Base-by-base conservation (phyloP, 176 grass and related monocot species). In the Pontederia paniculata region DNA sequence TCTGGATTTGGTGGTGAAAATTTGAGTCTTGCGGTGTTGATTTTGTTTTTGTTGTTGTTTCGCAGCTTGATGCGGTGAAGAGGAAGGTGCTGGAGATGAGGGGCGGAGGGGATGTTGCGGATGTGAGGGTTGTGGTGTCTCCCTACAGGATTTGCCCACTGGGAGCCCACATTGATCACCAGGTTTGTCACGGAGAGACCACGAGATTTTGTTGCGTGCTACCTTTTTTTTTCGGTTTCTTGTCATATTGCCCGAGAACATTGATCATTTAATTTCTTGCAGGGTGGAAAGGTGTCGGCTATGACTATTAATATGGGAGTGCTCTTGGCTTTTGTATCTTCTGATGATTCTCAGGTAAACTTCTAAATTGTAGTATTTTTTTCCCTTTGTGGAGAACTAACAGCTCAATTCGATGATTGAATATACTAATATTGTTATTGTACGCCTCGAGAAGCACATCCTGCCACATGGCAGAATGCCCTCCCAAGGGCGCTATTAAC, bases 101-200 rank as follows among this genome's bases (percentile, higher is more conserved):
- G 43, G 84, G 80, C 31, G 72, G 80, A 60, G 67, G 59, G 45
- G 73, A 74, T 52, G 50, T 46, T 17, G 2, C 54, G 14, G 74
- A 84, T 56, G 86, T 90, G 43, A 97, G 73, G 58, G 79, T 90
- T 45, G 83, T 64, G 25, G 82, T 80, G 52, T 89, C 82, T 68
- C 90, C 90, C 5, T 96, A 96, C 79, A 89, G 90, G 72, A 89
- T 97, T 66, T 97, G 91, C 43, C 91, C 85, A 50, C 65, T 97
- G 20, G 91, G 91, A 25, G 79, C 91, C 15, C 91, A 97, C 60
- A 79, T 90, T 48, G 91, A 97, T 78, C 91, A 97, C 62, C 91
- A 97, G 86, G 91, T 96, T 69, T 44, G 21, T 50, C 70, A 20
- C 46, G 28, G 4, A 16, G 21, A 54, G 9, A 12, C 52, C 8